Conservation (phyloP, 768 basidiomycete species). For the Lactarius hatsudake region DNA sequence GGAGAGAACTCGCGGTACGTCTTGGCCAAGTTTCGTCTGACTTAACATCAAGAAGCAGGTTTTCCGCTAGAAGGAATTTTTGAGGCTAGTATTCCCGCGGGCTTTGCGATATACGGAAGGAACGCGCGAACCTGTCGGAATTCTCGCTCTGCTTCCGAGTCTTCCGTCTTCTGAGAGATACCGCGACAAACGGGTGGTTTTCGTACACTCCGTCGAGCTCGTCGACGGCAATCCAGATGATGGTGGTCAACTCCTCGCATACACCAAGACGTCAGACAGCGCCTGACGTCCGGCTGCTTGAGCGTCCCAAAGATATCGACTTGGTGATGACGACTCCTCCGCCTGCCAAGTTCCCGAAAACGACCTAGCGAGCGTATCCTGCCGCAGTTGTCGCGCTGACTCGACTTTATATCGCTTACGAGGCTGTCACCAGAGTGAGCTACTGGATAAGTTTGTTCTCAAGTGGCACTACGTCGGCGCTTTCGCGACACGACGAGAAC, state of each 20-base stretch:
- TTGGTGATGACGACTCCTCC: neutral
- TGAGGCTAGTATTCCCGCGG: neutral
- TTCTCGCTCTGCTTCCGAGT: neutral
- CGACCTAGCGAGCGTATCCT: neutral
- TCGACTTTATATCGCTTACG: neutral
- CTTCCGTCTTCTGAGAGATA: neutral
- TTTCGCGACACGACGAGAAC: neutral
- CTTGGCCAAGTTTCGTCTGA: neutral
- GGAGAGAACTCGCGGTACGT: neutral
- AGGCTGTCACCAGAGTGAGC: neutral
- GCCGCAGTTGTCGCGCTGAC: neutral
- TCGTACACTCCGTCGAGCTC: neutral
- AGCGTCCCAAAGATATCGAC: neutral
- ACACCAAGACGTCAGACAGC: neutral
- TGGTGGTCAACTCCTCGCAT: neutral
- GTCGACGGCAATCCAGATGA: neutral
- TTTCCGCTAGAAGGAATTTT: neutral
- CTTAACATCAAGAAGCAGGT: neutral
- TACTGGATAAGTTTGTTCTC: neutral
- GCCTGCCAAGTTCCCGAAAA: neutral
- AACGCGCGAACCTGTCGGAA: neutral
- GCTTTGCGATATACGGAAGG: neutral
- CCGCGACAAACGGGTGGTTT: neutral
- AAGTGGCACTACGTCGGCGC: neutral
- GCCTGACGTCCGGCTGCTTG: neutral